Percentiles rank a stretch among this genome's conserved stretches.
Evolutionary conservation across 129 eudicot genomes (phyloP).

Genomic region (Helichrysum umbraculigerum): DNA sequence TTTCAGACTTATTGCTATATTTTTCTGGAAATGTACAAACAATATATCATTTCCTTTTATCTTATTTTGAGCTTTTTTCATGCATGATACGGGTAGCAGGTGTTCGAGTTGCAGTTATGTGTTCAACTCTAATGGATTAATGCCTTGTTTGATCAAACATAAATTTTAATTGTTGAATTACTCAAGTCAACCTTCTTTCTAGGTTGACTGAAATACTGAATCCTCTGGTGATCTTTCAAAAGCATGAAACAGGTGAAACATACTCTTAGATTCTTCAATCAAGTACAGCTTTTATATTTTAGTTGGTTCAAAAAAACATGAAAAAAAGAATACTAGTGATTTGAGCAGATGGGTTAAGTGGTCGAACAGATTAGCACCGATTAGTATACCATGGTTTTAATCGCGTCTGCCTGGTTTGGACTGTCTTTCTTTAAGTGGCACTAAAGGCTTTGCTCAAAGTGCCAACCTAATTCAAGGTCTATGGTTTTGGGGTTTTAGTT

Average conservation of each 20-base stretch:
- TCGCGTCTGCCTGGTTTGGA: not conserved
- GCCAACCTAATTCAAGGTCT: not conserved
- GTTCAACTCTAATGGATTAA: not conserved
- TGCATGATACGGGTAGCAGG: not conserved
- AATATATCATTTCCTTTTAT: not conserved
- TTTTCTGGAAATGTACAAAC: not conserved
- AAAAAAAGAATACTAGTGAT: no score
- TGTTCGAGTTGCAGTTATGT: not conserved
- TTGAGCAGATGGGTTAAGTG: no score
- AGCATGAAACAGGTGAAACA: not conserved
- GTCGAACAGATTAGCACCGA: not conserved
- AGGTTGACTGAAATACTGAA: not conserved
- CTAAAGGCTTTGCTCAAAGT: no score
- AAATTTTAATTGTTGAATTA: not conserved
- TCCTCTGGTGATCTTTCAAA: not conserved
- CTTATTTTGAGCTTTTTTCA: not conserved
- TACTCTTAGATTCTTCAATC: not conserved
- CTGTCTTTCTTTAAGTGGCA: not conserved
- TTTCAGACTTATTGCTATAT: no score
- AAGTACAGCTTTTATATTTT: not conserved
- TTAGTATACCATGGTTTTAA: not conserved
- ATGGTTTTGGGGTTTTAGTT: not conserved
- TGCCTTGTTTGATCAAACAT: not conserved
- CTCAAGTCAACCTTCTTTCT: not conserved
- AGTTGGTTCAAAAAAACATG: not conserved